These are phyloP conservation scores for Centrapalus pauciflorus DNA, from an alignment of 129 eudicot species.

Conservation along the genomic window DNA sequence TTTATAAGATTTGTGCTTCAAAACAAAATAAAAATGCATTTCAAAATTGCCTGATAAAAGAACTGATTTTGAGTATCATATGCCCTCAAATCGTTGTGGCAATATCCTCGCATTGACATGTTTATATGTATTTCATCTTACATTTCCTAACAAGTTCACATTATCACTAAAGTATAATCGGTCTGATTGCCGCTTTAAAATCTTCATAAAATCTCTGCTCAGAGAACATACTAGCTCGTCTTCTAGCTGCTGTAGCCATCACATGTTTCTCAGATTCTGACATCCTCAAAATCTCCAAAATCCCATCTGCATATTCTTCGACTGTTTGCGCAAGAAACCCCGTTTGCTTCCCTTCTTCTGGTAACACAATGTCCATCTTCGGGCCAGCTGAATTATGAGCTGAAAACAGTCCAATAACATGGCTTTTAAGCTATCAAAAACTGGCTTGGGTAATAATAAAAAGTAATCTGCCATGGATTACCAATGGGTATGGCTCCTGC, in stretches of 20 bases:
- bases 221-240: conserved; percentile 69
- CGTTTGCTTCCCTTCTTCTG: conserved; percentile 71
- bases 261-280: conserved; percentile 53
- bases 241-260: conserved; percentile 87
- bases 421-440: not conserved
- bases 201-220: conserved; percentile 85
- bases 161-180: conserved; percentile 29
- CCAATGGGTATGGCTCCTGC: conserved; percentile 99
- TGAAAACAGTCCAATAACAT: conserved; percentile 21
- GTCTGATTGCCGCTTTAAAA: conserved; percentile 54
- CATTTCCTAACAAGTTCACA: conserved; percentile 8
- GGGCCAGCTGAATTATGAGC: conserved; percentile 99
- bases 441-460: not conserved
- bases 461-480: conserved; percentile 7
- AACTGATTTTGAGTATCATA: not conserved
- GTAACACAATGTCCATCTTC: conserved; percentile 85
- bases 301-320: conserved; percentile 78
- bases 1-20: no score
- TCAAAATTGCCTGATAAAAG: not conserved
- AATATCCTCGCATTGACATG: conserved; percentile 10
- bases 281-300: conserved; percentile 55
- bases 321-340: conserved; percentile 76
- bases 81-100: not conserved
- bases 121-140: conserved; percentile 7
- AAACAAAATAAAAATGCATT: no score